Evolutionary conservation across 2,329 filamentous ascomycete genomes (phyloP).

Genomic region (Lecanosticta acicola): DNA sequence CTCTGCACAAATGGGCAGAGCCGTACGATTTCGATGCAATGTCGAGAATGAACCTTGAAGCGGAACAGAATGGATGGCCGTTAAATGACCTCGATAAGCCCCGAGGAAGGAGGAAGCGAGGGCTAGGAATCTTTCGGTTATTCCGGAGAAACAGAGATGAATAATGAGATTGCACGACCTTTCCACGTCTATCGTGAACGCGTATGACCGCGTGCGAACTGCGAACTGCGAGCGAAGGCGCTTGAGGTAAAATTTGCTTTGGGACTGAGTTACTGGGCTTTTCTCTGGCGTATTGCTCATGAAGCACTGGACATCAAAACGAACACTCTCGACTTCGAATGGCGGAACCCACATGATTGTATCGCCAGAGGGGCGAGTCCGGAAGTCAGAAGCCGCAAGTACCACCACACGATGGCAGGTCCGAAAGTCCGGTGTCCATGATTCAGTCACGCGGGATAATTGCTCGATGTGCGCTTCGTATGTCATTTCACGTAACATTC

Average conservation of each 20-base stretch:
- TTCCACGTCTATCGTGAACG: too few species aligned
- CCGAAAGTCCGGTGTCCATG: background rate
- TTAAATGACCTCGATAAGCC: slow-evolving; percentile 5
- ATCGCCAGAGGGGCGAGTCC: background rate
- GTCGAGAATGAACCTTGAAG: slow-evolving; percentile 38
- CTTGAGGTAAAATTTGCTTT: background rate
- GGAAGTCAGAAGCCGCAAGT: background rate
- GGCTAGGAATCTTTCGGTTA: slow-evolving; percentile 17
- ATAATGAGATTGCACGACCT: background rate
- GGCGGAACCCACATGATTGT: background rate
- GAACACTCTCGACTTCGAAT: background rate
- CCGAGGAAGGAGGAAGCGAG: slow-evolving; percentile 12
- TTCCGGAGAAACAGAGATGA: slow-evolving; percentile 12
- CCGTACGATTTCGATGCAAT: slow-evolving; percentile 41
- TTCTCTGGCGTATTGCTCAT: background rate
- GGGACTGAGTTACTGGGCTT: background rate
- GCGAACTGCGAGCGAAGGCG: background rate
- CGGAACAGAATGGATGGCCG: slow-evolving; percentile 29
- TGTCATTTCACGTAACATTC: background rate
- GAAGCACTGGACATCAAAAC: background rate
- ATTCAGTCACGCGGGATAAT: background rate
- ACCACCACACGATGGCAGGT: background rate
- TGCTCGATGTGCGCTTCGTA: background rate
- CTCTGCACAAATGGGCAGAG: slow-evolving; percentile 39
- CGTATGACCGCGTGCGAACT: background rate